Percentiles rank a stretch among this genome's conserved stretches.
Evolutionary conservation across 2,329 filamentous ascomycete genomes (phyloP).

Genomic region (Lizonia empirigonia): DNA sequence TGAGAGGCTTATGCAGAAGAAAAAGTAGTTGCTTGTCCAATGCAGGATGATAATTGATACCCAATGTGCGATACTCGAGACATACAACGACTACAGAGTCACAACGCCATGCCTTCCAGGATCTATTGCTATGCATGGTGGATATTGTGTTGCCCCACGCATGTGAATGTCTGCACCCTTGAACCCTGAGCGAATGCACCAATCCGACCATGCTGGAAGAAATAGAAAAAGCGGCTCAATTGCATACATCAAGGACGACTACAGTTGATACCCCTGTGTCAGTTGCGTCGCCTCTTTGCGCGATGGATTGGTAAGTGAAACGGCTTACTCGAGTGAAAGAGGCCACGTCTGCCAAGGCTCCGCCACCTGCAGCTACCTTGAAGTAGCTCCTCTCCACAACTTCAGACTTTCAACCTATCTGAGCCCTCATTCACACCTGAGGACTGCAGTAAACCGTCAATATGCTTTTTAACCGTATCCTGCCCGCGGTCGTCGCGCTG

Average conservation of each 20-base stretch:
- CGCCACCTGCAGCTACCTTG: slow-evolving; percentile 19
- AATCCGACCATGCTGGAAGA: too few relatives aligned
- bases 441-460: slow-evolving; percentile 23
- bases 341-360: slow-evolving; percentile 43
- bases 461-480: slow-evolving; percentile 43
- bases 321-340: slow-evolving; percentile 25
- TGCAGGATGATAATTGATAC: slow-evolving; percentile 8
- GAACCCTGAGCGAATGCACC: not conserved
- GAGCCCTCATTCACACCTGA: slow-evolving; percentile 27
- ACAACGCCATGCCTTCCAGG: not conserved
- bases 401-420: slow-evolving; percentile 20
- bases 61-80: not conserved
- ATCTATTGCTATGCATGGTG: not conserved
- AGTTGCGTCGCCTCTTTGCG: not conserved
- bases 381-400: slow-evolving; percentile 22
- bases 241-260: not conserved
- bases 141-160: not conserved
- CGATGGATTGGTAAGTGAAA: slow-evolving; percentile 38
- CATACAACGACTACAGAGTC: not conserved
- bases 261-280: not conserved
- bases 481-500: slow-evolving; percentile 42
- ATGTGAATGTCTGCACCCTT: not conserved
- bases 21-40: slow-evolving; percentile 1
- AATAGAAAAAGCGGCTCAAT: too few relatives aligned
- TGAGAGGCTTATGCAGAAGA: slow-evolving; percentile 18